Conservation (phyloP, 495 filamentous ascomycete genomes). For the Tuber umbilicatum region DNA sequence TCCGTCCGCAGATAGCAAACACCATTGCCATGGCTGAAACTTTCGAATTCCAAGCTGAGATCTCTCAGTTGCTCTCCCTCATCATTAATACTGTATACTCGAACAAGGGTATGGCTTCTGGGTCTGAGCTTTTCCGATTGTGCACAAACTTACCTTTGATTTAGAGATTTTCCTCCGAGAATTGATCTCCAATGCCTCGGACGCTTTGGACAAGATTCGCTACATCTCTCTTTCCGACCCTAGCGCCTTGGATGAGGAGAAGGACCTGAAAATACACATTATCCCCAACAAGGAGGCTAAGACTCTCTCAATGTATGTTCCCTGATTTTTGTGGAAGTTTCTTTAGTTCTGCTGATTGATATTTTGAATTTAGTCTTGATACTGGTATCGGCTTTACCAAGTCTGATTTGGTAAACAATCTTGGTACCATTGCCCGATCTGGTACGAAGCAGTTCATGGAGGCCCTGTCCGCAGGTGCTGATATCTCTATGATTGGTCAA, state of each 20-base stretch:
- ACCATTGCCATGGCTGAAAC: slow-evolving; percentile 66
- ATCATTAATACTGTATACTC: slow-evolving; percentile 99
- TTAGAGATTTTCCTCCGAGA: slow-evolving; percentile 85
- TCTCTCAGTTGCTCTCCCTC: slow-evolving; percentile 96
- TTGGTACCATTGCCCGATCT: slow-evolving; percentile 96
- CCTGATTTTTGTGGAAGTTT: not conserved
- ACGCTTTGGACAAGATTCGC: slow-evolving; percentile 99
- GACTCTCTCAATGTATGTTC: slow-evolving; percentile 71
- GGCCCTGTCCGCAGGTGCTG: slow-evolving; percentile 92
- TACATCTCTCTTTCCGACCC: slow-evolving; percentile 97
- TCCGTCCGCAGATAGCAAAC: slow-evolving; percentile 20
- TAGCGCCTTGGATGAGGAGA: slow-evolving; percentile 89
- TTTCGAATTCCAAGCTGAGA: slow-evolving; percentile 99
- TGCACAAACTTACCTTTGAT: slow-evolving; percentile 11
- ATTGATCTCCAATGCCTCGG: slow-evolving; percentile 92
- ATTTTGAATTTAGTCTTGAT: slow-evolving; percentile 52
- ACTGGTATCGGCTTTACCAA: slow-evolving; percentile 99
- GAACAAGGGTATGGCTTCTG: slow-evolving; percentile 69
- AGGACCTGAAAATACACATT: slow-evolving; percentile 97
- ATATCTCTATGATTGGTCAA: slow-evolving; percentile 99
- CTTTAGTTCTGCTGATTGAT: slow-evolving; percentile 12
- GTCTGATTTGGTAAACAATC: slow-evolving; percentile 99
- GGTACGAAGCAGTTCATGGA: slow-evolving; percentile 99
- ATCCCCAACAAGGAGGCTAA: slow-evolving; percentile 93
- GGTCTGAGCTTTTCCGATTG: not conserved